Base-by-base conservation (phyloP, 352 stramenopile species). In the Thalassiosira livingstoniorum region DNA sequence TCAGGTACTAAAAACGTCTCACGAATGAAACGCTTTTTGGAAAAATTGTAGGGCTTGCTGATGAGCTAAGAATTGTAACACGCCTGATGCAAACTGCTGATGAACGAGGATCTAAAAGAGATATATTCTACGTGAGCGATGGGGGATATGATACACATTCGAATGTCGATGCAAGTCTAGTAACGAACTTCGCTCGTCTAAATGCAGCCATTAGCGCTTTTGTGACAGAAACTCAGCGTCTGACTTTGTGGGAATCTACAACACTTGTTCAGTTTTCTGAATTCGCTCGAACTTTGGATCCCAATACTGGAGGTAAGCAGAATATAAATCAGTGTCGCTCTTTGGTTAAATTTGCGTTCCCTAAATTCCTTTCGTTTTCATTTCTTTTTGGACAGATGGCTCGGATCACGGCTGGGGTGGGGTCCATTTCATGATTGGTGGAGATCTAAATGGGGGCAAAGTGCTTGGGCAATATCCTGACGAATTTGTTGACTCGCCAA, bases 391-490 rank as follows among this genome's bases (percentile, higher is more conserved):
- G n/a, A n/a, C n/a, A n/a, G n/a, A 62, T 42, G 88, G 88, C n/a
- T 89, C 85, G 34, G 89, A 92, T 75, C 87, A 94, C 68, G 88
- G 45, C 32, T 91, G 87, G 73, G 83, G 79, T 64, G 84, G 84
- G 55, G 63, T 79, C 64, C 71, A 85, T 61, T 87, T 90, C 18
- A 83, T 92, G 58, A 60, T 89, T 10, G 87, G 89, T 54, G 90
- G 90, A 13, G 57, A 47, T 23, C 57, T 95, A 0, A 89, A 91
- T 13, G 90, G 90, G 35, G 86, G 88, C 5, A 68, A 90, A 47
- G 79, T 95, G 13, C 70, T 91, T 60, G 92, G 92, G 32, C 11
- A 80, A 37, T 95, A 94, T 67, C 92, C 92, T 13, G 58, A 42
- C 54, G 89, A 94, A 51, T 81, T 95, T 21, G 81, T 82, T 2